phyloP scores from a whole-genome alignment of 768 basidiomycete genomes.

The Leccinum rimulosum region DNA sequence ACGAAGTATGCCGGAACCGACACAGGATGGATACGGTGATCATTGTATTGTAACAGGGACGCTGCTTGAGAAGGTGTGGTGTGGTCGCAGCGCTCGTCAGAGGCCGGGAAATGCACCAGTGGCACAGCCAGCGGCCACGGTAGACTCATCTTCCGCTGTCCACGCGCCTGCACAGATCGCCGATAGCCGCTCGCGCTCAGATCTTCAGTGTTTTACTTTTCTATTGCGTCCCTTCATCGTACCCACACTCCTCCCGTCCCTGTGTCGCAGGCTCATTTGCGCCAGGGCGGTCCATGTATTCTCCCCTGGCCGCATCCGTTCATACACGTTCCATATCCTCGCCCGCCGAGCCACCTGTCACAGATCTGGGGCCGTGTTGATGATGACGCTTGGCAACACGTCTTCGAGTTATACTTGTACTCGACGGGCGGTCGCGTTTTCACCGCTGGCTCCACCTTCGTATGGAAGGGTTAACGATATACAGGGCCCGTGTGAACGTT shows the following conservation, averaged over 20 bases:
- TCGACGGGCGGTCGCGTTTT: neutral
- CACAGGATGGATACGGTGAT: constrained; percentile 22
- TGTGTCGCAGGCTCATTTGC: constrained; percentile 9
- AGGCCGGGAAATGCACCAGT: neutral
- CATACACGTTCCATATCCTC: neutral
- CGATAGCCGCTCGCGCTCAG: constrained; percentile 1
- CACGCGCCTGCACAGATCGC: constrained; percentile 3
- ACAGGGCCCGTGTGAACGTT: neutral
- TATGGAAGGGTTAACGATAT: neutral
- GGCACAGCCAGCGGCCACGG: constrained; percentile 10
- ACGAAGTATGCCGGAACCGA: constrained; percentile 29
- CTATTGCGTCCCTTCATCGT: neutral
- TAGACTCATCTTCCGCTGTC: constrained; percentile 9
- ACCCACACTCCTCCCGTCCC: constrained; percentile 1
- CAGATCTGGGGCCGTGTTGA: neutral
- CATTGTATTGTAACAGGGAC: constrained; percentile 12
- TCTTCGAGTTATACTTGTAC: neutral
- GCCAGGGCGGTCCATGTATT: constrained; percentile 3
- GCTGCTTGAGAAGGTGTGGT: constrained; percentile 14
- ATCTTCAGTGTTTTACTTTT: neutral
- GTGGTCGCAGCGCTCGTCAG: constrained; percentile 5
- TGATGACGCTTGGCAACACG: neutral
- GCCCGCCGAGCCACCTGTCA: neutral
- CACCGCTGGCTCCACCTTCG: neutral
- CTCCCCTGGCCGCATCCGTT: neutral